Percentiles rank a stretch among this genome's conserved stretches.
These are phyloP conservation scores for Colletotrichum lentis DNA, from an alignment of 2,329 filamentous ascomycete genomes.

Conservation along the genomic window DNA sequence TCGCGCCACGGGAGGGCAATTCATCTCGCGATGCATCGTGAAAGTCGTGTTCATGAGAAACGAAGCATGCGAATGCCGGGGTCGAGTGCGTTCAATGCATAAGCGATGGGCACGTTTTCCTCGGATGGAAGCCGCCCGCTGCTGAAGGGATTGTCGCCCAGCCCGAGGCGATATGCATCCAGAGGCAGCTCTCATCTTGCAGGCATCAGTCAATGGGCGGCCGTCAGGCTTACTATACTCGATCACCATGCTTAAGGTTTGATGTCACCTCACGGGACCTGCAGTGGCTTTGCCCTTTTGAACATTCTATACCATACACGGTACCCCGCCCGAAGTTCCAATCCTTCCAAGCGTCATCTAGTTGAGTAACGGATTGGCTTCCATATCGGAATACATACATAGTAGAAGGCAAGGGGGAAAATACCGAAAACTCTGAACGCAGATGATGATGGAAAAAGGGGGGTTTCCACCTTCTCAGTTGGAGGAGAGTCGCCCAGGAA, in stretches of 20 bases:
- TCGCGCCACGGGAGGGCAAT: background rate
- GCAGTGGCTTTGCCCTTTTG: conserved; percentile 2
- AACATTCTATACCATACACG: background rate
- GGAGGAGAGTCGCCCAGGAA: conserved; percentile 2
- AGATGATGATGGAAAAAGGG: conserved; percentile 14
- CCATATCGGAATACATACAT: too few species aligned
- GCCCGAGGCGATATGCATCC: background rate
- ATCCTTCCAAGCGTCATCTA: background rate
- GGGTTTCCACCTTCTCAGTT: conserved; percentile 5
- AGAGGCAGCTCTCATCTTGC: background rate
- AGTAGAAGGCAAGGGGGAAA: background rate
- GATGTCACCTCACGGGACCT: conserved; percentile 26
- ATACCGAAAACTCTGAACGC: background rate
- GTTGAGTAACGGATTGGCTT: background rate
- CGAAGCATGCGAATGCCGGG: background rate
- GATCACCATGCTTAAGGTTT: conserved; percentile 32
- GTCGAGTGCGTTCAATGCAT: background rate
- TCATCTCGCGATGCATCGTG: background rate
- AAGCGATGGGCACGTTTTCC: background rate
- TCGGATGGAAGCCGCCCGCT: background rate
- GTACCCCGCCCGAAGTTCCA: background rate
- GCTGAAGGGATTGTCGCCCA: background rate
- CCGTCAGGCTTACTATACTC: background rate
- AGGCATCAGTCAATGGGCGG: background rate
- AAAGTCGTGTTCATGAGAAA: background rate